These are phyloP conservation scores for Globisporangium echinulatum DNA, from an alignment of 352 stramenopile genomes.

Conservation along the genomic window DNA sequence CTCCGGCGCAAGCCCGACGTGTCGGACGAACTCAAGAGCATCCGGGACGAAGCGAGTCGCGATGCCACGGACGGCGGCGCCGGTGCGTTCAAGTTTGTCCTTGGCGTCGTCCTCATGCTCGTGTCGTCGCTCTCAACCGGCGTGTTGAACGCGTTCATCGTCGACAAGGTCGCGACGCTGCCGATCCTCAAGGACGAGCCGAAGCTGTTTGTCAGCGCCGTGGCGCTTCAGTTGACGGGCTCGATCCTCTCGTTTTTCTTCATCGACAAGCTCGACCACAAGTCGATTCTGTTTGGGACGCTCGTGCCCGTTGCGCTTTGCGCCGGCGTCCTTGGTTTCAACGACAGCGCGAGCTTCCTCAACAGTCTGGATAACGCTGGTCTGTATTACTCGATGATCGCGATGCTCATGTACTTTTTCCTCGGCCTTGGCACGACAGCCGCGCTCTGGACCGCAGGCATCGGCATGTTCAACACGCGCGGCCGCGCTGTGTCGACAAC, in stretches of 20 bases:
- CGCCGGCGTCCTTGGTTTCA: slow-evolving; percentile 48
- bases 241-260: slow-evolving; percentile 83
- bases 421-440: slow-evolving; percentile 63
- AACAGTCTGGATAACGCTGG: slow-evolving; percentile 18
- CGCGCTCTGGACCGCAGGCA: slow-evolving; percentile 65
- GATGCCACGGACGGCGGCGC: slow-evolving; percentile 23
- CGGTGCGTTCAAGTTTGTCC: slow-evolving; percentile 53
- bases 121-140: slow-evolving; percentile 58
- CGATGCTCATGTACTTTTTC: slow-evolving; percentile 76
- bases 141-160: slow-evolving; percentile 73
- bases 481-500: slow-evolving; percentile 57
- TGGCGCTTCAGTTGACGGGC: slow-evolving; percentile 57
- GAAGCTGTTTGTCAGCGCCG: slow-evolving; percentile 80
- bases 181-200: slow-evolving; percentile 47
- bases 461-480: slow-evolving; percentile 66
- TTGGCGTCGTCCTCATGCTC: slow-evolving; percentile 64
- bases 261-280: slow-evolving; percentile 76
- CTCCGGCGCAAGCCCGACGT: slow-evolving; percentile 74
- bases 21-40: slow-evolving; percentile 63
- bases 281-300: slow-evolving; percentile 61
- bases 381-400: slow-evolving; percentile 36
- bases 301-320: slow-evolving; percentile 48
- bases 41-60: slow-evolving; percentile 62
- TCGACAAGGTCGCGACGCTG: slow-evolving; percentile 49
- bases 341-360: slow-evolving; percentile 14